Percentiles rank a stretch among this genome's conserved stretches.
Conservation (phyloP, 768 basidiomycete genomes). For the button mushroom (Agaricus bisporus) region DNA sequence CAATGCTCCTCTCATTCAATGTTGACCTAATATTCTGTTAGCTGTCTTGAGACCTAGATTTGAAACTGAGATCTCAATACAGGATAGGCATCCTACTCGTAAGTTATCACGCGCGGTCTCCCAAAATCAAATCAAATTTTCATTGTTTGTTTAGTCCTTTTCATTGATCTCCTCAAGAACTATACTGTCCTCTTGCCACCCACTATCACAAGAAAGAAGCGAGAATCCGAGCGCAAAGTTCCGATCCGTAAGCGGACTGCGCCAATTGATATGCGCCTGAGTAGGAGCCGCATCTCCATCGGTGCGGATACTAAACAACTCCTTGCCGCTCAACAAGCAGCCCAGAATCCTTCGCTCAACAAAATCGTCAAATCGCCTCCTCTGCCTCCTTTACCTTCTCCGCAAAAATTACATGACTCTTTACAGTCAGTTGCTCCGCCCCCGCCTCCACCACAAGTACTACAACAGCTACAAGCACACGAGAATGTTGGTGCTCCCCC, state of each 20-base stretch:
- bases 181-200: constrained; percentile 73
- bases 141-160: constrained; percentile 48
- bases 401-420: constrained; percentile 21
- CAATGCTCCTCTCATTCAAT: not conserved
- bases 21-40: constrained; percentile 22
- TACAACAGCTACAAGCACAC: constrained; percentile 12
- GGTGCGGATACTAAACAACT: constrained; percentile 67
- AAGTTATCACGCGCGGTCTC: constrained; percentile 18
- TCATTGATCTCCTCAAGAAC: constrained; percentile 78
- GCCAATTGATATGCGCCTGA: constrained; percentile 83
- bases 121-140: constrained; percentile 1
- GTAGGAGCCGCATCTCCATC: constrained; percentile 66
- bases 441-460: constrained; percentile 23
- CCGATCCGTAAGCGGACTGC: constrained; percentile 84
- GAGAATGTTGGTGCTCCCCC: not conserved
- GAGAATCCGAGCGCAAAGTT: constrained; percentile 79
- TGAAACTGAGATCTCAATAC: constrained; percentile 82
- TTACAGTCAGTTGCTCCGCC: constrained; percentile 18
- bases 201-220: constrained; percentile 78
- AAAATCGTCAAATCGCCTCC: constrained; percentile 24
- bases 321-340: constrained; percentile 62
- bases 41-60: constrained; percentile 77
- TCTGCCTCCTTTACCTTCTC: constrained; percentile 23
- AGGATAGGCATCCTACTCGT: constrained; percentile 85
- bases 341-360: constrained; percentile 43